Percentiles rank a stretch among this genome's conserved stretches.
These are phyloP conservation scores for Chrysosphaeria jannelii DNA, from an alignment of 2,329 filamentous ascomycete species.

Conservation along the genomic window DNA sequence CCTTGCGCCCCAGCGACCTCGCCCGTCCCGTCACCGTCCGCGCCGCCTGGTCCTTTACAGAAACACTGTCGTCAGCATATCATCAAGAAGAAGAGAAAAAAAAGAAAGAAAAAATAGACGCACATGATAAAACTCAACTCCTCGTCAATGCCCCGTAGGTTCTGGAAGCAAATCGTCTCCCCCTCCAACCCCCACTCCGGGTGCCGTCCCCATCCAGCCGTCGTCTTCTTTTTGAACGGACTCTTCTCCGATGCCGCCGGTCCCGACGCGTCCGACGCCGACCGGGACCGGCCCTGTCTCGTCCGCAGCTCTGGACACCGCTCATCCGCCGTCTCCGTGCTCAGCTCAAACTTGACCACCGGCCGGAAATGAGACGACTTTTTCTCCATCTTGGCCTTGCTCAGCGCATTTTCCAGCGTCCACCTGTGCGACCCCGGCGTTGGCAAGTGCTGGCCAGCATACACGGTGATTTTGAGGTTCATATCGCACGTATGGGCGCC, in stretches of 20 bases:
- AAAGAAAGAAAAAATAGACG: conserved; percentile 8
- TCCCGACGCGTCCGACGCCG: too few relatives aligned
- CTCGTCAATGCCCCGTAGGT: conserved; percentile 28
- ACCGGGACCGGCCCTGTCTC: too few relatives aligned
- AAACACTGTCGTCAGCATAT: conserved; percentile 14
- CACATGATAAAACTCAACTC: conserved; percentile 46
- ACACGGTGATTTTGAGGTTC: conserved; percentile 36
- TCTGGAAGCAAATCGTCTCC: conserved; percentile 25
- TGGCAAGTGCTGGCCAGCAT: conserved; percentile 47
- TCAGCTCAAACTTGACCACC: too few relatives aligned
- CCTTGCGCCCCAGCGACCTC: conserved; percentile 2
- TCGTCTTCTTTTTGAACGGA: conserved; percentile 19
- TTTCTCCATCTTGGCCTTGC: too few relatives aligned
- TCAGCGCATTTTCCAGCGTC: too few relatives aligned
- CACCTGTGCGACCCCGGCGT: conserved; percentile 20
- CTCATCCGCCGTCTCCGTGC: too few relatives aligned
- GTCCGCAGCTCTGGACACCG: too few relatives aligned
- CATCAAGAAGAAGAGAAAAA: conserved; percentile 2
- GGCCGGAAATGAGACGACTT: too few relatives aligned
- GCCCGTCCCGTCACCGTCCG: conserved; percentile 9
- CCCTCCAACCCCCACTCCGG: conserved; percentile 28
- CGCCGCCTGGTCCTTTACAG: conserved; percentile 18
- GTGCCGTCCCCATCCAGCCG: conserved; percentile 13
- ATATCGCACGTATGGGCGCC: conserved; percentile 21
- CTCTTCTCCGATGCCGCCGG: too few relatives aligned